Percentiles rank a stretch among this genome's conserved stretches.
phyloP scores from a whole-genome alignment of 2,329 filamentous ascomycete species.

The Sclerotiophoma versabilis region DNA sequence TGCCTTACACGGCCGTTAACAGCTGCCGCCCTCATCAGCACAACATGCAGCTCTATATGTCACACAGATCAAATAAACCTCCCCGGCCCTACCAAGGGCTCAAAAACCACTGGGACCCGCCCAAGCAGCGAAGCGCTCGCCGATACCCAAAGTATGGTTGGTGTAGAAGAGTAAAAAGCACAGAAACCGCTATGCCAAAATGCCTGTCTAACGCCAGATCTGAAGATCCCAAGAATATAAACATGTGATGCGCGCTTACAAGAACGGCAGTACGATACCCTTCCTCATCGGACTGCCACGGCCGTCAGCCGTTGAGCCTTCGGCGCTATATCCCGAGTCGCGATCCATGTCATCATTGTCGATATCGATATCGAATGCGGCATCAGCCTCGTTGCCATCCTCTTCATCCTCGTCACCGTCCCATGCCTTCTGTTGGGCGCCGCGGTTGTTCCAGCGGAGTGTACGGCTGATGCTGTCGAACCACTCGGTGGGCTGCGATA shows the following conservation, averaged over 20 bases:
- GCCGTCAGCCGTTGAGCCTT: conserved; percentile 46
- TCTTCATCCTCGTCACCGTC: conserved; percentile 56
- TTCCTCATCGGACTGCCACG: conserved; percentile 45
- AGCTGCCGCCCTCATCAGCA: not conserved
- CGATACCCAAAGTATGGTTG: conserved; percentile 20
- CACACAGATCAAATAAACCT: conserved; percentile 5
- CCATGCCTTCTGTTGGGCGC: conserved; percentile 89
- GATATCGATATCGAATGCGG: conserved; percentile 94
- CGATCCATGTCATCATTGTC: conserved; percentile 62
- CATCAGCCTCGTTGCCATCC: conserved; percentile 56
- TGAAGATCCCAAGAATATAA: not conserved
- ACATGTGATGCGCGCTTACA: conserved; percentile 22
- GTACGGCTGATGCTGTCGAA: conserved; percentile 94
- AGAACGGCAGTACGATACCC: conserved; percentile 44
- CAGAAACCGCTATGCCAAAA: conserved; percentile 7
- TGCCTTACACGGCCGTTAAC: conserved; percentile 6
- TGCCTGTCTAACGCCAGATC: not conserved
- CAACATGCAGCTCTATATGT: not conserved
- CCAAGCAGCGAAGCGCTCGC: conserved; percentile 33
- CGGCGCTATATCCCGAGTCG: conserved; percentile 51
- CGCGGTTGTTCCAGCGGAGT: conserved; percentile 92
- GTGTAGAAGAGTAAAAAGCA: conserved; percentile 9
- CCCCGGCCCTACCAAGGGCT: conserved; percentile 4
- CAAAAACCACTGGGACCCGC: conserved; percentile 39
- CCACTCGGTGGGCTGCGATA: conserved; percentile 90